A percentile compares a stretch with the other conserved stretches of the same genome.
Evolutionary conservation across 148 eudicot species (phyloP).

Genomic region (Rhododendron simsii): DNA sequence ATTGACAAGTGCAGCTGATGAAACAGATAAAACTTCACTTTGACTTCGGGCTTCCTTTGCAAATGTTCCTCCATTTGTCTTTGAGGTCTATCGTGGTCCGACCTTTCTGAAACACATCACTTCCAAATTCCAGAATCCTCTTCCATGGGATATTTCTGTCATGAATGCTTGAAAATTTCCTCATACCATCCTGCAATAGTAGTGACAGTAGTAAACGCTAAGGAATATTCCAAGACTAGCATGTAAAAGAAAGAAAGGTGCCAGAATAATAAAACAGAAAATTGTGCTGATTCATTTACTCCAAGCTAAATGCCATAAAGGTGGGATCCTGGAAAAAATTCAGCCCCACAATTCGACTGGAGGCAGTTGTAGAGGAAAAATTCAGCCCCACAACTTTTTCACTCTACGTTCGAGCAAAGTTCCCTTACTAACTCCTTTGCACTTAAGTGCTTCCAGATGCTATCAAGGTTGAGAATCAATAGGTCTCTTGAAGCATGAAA

Average conservation of each 20-base stretch:
- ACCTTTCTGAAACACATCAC: slow-evolving; percentile 41
- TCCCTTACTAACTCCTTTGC: not conserved
- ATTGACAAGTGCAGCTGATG: not conserved
- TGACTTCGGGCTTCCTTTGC: slow-evolving; percentile 27
- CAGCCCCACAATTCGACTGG: not conserved
- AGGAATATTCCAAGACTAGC: not conserved
- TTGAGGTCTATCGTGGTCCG: slow-evolving; percentile 59
- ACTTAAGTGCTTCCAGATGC: not conserved
- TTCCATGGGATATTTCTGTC: slow-evolving; percentile 49
- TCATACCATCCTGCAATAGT: slow-evolving; percentile 52
- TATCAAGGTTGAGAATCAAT: not conserved
- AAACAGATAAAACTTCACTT: slow-evolving; percentile 14
- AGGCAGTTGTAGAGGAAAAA: not conserved
- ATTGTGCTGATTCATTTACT: not conserved
- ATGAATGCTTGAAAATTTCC: slow-evolving; percentile 18
- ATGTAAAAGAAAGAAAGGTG: not conserved
- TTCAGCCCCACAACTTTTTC: no score
- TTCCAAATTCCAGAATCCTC: slow-evolving; percentile 55
- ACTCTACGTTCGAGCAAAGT: not conserved
- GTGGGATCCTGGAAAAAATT: not conserved
- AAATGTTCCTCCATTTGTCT: slow-evolving; percentile 74
- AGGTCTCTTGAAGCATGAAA: not conserved
- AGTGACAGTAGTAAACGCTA: not conserved
- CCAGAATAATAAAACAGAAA: not conserved
- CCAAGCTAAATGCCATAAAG: not conserved